A percentile compares a stretch with the other conserved stretches of the same genome.
phyloP scores from a whole-genome alignment of 768 basidiomycete species.

The Glaciozyma martinii region DNA sequence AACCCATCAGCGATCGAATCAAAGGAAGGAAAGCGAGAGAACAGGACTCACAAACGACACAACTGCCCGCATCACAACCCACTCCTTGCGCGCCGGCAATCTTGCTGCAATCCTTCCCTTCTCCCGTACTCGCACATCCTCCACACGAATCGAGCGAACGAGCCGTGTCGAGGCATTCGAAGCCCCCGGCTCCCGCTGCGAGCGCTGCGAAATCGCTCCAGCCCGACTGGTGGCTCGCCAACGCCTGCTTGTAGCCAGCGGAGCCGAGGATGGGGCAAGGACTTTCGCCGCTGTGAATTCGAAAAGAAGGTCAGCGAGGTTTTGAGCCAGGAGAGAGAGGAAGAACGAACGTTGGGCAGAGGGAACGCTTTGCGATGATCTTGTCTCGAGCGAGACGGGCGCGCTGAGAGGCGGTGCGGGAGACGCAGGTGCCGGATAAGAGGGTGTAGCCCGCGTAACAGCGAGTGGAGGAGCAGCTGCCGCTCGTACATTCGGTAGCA shows the following conservation, averaged over 20 bases:
- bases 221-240: slow-evolving; percentile 17
- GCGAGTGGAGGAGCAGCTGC: slow-evolving; percentile 7
- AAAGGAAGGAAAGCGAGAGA: slow-evolving; percentile 27
- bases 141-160: slow-evolving; percentile 65
- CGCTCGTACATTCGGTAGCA: slow-evolving; percentile 6
- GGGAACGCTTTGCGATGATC: slow-evolving; percentile 12
- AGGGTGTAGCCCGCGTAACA: slow-evolving; percentile 16
- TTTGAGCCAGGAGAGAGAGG: background rate
- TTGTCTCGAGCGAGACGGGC: slow-evolving; percentile 17
- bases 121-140: slow-evolving; percentile 58
- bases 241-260: slow-evolving; percentile 16
- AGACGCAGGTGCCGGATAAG: slow-evolving; percentile 2
- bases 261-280: slow-evolving; percentile 28
- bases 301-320: background rate
- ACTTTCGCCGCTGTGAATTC: slow-evolving; percentile 9
- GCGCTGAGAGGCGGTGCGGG: slow-evolving; percentile 11
- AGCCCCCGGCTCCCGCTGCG: slow-evolving; percentile 20
- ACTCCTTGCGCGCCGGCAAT: slow-evolving; percentile 48
- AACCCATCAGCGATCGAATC: too few species aligned
- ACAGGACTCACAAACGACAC: slow-evolving; percentile 36
- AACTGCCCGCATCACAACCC: slow-evolving; percentile 40
- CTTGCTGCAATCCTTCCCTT: slow-evolving; percentile 62
- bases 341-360: slow-evolving; percentile 15
- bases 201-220: slow-evolving; percentile 12
- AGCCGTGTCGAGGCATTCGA: slow-evolving; percentile 48